phyloP scores from a whole-genome alignment of 2,329 filamentous ascomycete genomes.

The Colletotrichum musicola region DNA sequence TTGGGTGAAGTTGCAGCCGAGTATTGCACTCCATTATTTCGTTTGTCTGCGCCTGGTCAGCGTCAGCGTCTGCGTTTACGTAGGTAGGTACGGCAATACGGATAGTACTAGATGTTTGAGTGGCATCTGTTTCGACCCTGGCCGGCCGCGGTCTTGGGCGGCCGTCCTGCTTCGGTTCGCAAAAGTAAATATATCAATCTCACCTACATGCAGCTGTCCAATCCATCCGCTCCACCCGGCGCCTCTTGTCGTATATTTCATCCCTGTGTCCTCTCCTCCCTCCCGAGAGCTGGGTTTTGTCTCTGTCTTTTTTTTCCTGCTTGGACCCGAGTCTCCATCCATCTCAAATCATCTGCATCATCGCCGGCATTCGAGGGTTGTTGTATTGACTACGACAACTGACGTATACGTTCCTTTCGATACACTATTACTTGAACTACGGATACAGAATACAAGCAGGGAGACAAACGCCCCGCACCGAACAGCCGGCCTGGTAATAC shows the following conservation, averaged over 20 bases:
- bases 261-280: slow-evolving; percentile 35
- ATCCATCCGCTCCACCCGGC: slow-evolving; percentile 30
- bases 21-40: not conserved
- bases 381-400: slow-evolving; percentile 36
- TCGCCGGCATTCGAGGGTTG: slow-evolving; percentile 32
- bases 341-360: slow-evolving; percentile 29
- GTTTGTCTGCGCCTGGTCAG: not conserved
- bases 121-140: slow-evolving; percentile 3
- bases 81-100: too few relatives aligned
- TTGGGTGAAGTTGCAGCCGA: slow-evolving; percentile 12
- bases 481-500: slow-evolving; percentile 34
- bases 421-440: not conserved
- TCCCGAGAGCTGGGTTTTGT: slow-evolving; percentile 21
- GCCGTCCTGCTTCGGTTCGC: slow-evolving; percentile 20
- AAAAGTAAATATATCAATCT: slow-evolving; percentile 40
- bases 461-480: slow-evolving; percentile 7
- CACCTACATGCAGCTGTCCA: slow-evolving; percentile 15
- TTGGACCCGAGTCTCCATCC: slow-evolving; percentile 16
- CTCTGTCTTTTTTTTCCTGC: slow-evolving; percentile 5
- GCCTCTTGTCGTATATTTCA: slow-evolving; percentile 34
- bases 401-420: not conserved
- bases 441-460: not conserved
- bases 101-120: not conserved
- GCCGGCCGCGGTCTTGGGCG: slow-evolving; percentile 18
- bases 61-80: too few relatives aligned